A percentile compares a stretch with the other conserved stretches of the same genome.
phyloP scores from a whole-genome alignment of 768 basidiomycete species.

The Harrya chromipes region DNA sequence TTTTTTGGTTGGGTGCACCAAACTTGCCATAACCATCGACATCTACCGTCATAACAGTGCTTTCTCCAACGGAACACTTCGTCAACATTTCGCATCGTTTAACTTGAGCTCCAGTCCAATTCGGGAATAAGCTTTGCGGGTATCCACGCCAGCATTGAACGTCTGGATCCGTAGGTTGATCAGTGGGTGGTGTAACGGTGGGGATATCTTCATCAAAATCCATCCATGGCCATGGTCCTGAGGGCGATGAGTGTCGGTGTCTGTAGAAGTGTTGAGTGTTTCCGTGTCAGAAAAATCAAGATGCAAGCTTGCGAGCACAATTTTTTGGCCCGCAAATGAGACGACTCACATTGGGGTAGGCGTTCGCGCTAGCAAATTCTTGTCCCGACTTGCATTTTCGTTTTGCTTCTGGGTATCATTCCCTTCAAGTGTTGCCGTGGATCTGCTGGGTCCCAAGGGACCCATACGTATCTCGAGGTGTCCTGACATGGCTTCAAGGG shows the following conservation, averaged over 20 bases:
- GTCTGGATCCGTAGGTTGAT: background rate
- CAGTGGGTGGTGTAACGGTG: background rate
- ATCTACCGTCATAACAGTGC: constrained; percentile 25
- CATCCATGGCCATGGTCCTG: constrained; percentile 43
- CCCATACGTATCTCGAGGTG: constrained; percentile 23
- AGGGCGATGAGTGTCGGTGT: constrained; percentile 38
- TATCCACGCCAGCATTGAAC: constrained; percentile 23
- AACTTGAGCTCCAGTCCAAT: constrained; percentile 34
- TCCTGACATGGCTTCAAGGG: constrained; percentile 9
- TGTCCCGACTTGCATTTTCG: background rate
- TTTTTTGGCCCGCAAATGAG: background rate
- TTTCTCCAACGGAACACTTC: constrained; percentile 10
- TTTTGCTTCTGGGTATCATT: background rate
- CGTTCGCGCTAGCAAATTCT: constrained; percentile 9
- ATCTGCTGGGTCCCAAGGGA: background rate
- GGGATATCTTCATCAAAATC: constrained; percentile 33
- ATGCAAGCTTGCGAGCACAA: background rate
- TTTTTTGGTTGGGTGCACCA: background rate
- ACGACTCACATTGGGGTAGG: constrained; percentile 23
- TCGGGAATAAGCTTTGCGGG: constrained; percentile 29
- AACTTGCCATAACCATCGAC: constrained; percentile 15
- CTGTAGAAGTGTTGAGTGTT: constrained; percentile 9
- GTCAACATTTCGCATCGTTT: constrained; percentile 30
- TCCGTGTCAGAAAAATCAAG: background rate
- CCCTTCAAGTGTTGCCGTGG: background rate